A percentile compares a stretch with the other conserved stretches of the same genome.
These are phyloP conservation scores for Vanilla planifolia DNA, from an alignment of 106 monocot species.

Conservation along the genomic window DNA sequence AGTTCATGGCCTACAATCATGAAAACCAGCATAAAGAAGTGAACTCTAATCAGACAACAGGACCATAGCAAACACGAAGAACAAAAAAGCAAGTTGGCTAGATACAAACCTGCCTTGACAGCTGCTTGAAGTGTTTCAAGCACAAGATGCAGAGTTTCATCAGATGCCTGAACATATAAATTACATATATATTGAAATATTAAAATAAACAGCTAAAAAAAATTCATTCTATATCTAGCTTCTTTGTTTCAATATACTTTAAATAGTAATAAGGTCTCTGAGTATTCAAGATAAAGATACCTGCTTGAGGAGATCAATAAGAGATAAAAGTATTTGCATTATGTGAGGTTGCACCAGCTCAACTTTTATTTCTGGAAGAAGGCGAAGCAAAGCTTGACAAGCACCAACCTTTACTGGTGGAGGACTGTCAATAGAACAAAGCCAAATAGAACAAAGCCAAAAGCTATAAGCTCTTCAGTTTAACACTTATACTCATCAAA, in stretches of 20 bases:
- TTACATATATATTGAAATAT: not conserved
- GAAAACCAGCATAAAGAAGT: not conserved
- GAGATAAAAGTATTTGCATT: slow-evolving; percentile 65
- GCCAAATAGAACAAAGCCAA: slow-evolving; percentile 7
- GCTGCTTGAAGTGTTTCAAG: slow-evolving; percentile 95
- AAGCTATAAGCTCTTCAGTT: slow-evolving; percentile 6
- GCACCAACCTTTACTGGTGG: slow-evolving; percentile 91
- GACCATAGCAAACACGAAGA: not conserved
- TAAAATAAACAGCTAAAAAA: slow-evolving; percentile 2
- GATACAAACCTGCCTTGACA: slow-evolving; percentile 60
- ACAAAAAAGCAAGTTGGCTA: slow-evolving; percentile 1
- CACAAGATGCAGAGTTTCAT: slow-evolving; percentile 94
- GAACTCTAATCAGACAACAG: not conserved
- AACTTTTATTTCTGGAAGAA: slow-evolving; percentile 53
- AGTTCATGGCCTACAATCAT: slow-evolving; percentile 43
- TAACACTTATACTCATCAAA: slow-evolving; percentile 1
- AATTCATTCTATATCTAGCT: not conserved
- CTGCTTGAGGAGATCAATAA: slow-evolving; percentile 73
- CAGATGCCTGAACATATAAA: slow-evolving; percentile 60
- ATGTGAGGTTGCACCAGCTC: slow-evolving; percentile 39
- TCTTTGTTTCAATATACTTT: not conserved
- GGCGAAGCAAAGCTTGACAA: slow-evolving; percentile 64
- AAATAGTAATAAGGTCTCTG: not conserved
- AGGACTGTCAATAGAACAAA: slow-evolving; percentile 50
- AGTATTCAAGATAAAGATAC: slow-evolving; percentile 31